A percentile compares a stretch with the other conserved stretches of the same genome.
Evolutionary conservation across 495 filamentous ascomycete genomes (phyloP).

Genomic region (Penicillium pancosmium): DNA sequence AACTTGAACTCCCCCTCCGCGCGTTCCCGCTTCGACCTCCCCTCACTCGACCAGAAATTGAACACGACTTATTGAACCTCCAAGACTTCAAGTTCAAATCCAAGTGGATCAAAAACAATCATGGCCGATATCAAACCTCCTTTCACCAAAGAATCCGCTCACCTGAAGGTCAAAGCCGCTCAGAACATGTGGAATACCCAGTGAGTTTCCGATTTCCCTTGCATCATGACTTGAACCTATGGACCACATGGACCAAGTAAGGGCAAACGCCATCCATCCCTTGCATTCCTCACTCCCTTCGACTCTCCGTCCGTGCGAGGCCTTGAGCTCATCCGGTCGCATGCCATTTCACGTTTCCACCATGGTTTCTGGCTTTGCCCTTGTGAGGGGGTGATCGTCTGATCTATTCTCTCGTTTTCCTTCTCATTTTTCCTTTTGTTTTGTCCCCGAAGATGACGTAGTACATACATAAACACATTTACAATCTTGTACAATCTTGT

Average conservation of each 20-base stretch:
- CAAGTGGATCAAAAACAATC: neutral
- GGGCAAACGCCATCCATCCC: constrained; percentile 29
- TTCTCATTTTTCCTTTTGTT: neutral
- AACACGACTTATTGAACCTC: neutral
- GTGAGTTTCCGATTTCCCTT: constrained; percentile 40
- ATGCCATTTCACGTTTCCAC: constrained; percentile 7
- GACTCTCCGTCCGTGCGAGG: constrained; percentile 22
- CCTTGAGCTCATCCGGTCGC: constrained; percentile 12
- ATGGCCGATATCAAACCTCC: constrained; percentile 71
- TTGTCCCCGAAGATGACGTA: too few species aligned
- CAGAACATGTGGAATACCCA: constrained; percentile 86
- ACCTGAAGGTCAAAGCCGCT: constrained; percentile 79
- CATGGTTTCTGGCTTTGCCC: constrained; percentile 2
- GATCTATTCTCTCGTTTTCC: neutral
- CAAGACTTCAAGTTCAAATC: neutral
- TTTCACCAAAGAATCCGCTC: constrained; percentile 74
- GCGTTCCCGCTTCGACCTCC: neutral
- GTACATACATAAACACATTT: too few species aligned
- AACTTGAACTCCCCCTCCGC: neutral
- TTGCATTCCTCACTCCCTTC: constrained; percentile 29
- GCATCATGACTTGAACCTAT: constrained; percentile 1
- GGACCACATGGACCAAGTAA: constrained; percentile 28
- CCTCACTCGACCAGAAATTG: neutral
- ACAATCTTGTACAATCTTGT: too few species aligned
- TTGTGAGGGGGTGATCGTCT: neutral